Percentiles rank a stretch among this genome's conserved stretches.
phyloP scores from a whole-genome alignment of 2,329 filamentous ascomycete genomes.

The Paecilomyces niveus region DNA sequence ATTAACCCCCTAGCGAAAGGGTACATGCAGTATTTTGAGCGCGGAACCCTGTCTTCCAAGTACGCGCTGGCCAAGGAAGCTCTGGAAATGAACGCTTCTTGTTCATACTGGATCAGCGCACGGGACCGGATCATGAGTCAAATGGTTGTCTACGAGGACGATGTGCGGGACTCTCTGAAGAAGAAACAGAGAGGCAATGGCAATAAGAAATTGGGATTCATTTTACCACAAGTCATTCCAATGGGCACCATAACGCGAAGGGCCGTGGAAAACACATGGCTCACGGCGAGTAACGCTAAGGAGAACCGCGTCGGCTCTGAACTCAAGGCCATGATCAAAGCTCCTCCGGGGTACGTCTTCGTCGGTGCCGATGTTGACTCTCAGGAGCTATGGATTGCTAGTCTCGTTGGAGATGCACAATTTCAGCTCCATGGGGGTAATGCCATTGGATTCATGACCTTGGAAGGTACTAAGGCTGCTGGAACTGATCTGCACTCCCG shows the following conservation, averaged over 20 bases:
- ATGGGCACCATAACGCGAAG: constrained; percentile 96
- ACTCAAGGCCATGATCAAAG: constrained; percentile 91
- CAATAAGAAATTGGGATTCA: constrained; percentile 60
- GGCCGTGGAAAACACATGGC: constrained; percentile 95
- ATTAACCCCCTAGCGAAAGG: constrained; percentile 83
- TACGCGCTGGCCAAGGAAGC: constrained; percentile 89
- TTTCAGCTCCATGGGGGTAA: constrained; percentile 95
- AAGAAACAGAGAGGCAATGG: constrained; percentile 11
- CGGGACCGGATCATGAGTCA: constrained; percentile 90
- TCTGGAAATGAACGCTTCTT: constrained; percentile 95
- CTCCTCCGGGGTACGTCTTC: constrained; percentile 83
- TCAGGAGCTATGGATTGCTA: constrained; percentile 96
- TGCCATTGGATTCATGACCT: constrained; percentile 96
- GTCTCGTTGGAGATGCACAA: constrained; percentile 84
- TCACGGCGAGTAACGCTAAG: constrained; percentile 96
- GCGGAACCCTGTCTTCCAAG: constrained; percentile 77
- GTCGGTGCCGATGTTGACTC: constrained; percentile 97
- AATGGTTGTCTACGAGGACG: constrained; percentile 80
- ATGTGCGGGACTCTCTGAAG: constrained; percentile 31
- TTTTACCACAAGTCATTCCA: constrained; percentile 89
- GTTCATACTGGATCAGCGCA: constrained; percentile 98
- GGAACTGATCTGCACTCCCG: constrained; percentile 93
- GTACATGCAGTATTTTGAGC: constrained; percentile 86
- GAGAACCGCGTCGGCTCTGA: constrained; percentile 93
- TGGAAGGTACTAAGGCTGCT: constrained; percentile 89